These are phyloP conservation scores for Phaeosphaeriaceae sp. DNA, from an alignment of 2,329 filamentous ascomycete genomes.

Conservation along the genomic window DNA sequence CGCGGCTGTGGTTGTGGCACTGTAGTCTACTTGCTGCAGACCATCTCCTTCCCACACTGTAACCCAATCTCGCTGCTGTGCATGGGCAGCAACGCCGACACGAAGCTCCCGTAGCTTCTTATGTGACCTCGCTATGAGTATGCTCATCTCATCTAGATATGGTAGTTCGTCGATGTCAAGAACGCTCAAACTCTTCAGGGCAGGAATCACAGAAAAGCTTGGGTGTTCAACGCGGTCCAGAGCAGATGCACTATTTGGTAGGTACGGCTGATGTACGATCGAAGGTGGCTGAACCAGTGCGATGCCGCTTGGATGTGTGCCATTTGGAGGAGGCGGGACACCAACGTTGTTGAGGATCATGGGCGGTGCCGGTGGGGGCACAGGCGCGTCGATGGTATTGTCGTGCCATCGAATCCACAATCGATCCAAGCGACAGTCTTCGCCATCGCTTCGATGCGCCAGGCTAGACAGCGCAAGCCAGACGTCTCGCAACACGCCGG, in stretches of 20 bases:
- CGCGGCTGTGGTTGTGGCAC: conserved; percentile 60
- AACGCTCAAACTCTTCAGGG: conserved; percentile 76
- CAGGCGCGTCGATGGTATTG: conserved; percentile 61
- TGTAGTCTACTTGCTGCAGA: conserved; percentile 70
- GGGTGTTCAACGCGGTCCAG: conserved; percentile 73
- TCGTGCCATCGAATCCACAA: conserved; percentile 87
- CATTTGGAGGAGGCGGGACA: conserved; percentile 47
- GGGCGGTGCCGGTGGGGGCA: conserved; percentile 46
- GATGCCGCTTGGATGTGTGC: conserved; percentile 44
- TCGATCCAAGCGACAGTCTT: conserved; percentile 72
- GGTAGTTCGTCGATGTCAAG: conserved; percentile 83
- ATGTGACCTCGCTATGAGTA: conserved; percentile 75
- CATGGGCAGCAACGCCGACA: conserved; percentile 71
- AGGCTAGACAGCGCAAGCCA: conserved; percentile 80
- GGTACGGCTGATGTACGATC: conserved; percentile 38
- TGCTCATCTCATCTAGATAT: conserved; percentile 82
- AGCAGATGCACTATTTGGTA: conserved; percentile 33
- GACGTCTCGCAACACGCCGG: conserved; percentile 79
- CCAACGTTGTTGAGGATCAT: conserved; percentile 47
- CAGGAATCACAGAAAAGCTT: conserved; percentile 78
- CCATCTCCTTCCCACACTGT: conserved; percentile 68
- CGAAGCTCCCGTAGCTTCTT: conserved; percentile 72
- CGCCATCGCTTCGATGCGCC: conserved; percentile 65
- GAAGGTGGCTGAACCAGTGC: conserved; percentile 42
- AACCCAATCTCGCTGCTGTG: conserved; percentile 62